Evolutionary conservation across 495 filamentous ascomycete genomes (phyloP), one percentile per base, ranked within the genome.

Genomic region (Platismatia glauca): DNA sequence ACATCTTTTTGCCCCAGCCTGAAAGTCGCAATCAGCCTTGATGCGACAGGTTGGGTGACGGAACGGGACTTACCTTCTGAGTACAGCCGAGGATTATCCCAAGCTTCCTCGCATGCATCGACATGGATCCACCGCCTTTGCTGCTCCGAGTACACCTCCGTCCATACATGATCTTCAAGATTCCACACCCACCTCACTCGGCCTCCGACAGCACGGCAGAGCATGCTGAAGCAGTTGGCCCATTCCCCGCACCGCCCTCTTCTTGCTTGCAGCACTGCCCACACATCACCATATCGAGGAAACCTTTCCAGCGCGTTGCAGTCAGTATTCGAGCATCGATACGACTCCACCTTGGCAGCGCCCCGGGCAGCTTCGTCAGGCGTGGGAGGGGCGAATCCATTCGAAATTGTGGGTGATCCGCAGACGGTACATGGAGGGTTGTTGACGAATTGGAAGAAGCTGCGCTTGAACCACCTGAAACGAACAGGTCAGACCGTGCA

Each of bases 121-220:
- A 97, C 91, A 66, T 97, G 95, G n/a, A 99, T 80, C 94, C 94
- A 99, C 67, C 90, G 84, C 69, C 88, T 86, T 65, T 92, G 85
- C 70, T 96, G 91, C 67, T 94, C 91, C 20, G 91, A 96, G 73
- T 96, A 99, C 31, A 97, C 86, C 72, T 99, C 94, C 1, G 91
- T 96, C 93, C 94, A 98, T 27, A 96, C 89, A 64, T 95, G 88
- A 73, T 99, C 95, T 74, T 99, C 94, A 37, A 87, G 85, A 66
- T 97, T 97, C 95, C 95, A 98, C 34, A 98, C 90, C 95, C 95
- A 98, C 66, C 94, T 84, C 22, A 97, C 94, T 52, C 95, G 83
- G 41, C 85, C 87, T 38, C 92, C 92, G 35, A 97, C 83, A 9
- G 94, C 94, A 50, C 94, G 84, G 75, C 94, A 97, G 27, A 99